Percentiles rank a stretch among this genome's conserved stretches.
These are phyloP conservation scores for Nematodospora anomalae DNA, from an alignment of 1,139 yeast species.

Conservation along the genomic window DNA sequence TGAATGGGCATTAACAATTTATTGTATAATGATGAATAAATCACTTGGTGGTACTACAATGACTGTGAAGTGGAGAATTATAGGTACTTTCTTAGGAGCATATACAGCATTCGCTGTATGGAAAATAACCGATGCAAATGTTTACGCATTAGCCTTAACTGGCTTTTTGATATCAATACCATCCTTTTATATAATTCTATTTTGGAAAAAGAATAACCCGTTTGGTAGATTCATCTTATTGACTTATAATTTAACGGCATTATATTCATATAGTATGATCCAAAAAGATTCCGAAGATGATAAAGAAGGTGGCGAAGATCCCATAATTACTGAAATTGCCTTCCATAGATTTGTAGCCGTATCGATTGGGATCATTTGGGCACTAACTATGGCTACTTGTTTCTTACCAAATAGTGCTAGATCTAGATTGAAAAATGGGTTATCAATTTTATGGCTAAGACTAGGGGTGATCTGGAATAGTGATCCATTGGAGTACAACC, in stretches of 20 bases:
- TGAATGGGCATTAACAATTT: constrained; percentile 84
- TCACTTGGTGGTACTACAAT: constrained; percentile 84
- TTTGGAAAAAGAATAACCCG: constrained; percentile 64
- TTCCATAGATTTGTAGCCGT: constrained; percentile 76
- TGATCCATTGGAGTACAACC: constrained; percentile 39
- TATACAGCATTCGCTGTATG: constrained; percentile 58
- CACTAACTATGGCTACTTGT: constrained; percentile 60
- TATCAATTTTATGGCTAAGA: constrained; percentile 71
- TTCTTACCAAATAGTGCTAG: constrained; percentile 79
- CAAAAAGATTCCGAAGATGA: constrained; percentile 62
- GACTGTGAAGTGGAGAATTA: constrained; percentile 73
- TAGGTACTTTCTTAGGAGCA: constrained; percentile 79
- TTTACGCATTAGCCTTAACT: constrained; percentile 49
- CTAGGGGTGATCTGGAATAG: constrained; percentile 83
- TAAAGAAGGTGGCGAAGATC: constrained; percentile 69
- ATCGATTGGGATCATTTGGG: constrained; percentile 74
- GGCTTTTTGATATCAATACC: constrained; percentile 64
- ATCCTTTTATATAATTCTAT: constrained; percentile 67
- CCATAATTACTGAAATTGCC: constrained; percentile 74
- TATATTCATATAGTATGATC: constrained; percentile 72
- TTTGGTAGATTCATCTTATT: constrained; percentile 72
- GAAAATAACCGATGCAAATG: constrained; percentile 59
- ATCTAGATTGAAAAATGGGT: constrained; percentile 59
- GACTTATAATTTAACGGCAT: constrained; percentile 76
- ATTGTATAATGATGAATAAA: constrained; percentile 81